phyloP scores from a whole-genome alignment of 176 grass and related monocot genomes.

The Urochloa ruziziensis region DNA sequence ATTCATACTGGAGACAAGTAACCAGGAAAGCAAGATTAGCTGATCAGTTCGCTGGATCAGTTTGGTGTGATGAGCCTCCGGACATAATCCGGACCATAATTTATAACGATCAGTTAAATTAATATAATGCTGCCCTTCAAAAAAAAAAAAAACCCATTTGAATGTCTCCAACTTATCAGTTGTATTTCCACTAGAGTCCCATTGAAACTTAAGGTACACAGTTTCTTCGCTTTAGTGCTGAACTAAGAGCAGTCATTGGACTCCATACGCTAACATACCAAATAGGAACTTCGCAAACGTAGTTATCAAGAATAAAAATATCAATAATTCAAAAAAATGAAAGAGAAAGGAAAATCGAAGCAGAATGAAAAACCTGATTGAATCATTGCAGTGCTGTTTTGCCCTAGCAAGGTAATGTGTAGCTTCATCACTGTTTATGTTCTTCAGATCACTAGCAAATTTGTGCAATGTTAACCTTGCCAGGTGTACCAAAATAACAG shows the following conservation, averaged over 20 bases:
- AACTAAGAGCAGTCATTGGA: background rate
- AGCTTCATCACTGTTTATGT: conserved; percentile 40
- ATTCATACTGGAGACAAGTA: background rate
- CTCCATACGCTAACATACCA: background rate
- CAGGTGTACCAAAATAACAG: conserved; percentile 58
- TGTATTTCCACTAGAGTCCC: no score
- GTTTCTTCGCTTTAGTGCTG: background rate
- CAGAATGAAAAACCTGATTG: conserved; percentile 61
- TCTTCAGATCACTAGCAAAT: conserved; percentile 35
- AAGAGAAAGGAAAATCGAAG: background rate
- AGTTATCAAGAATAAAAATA: background rate
- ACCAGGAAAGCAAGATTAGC: background rate
- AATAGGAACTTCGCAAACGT: background rate
- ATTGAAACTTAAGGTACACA: no score
- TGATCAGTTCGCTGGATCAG: no score
- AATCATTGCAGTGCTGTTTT: conserved; percentile 55
- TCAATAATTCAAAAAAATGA: background rate
- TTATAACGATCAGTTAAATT: no score
- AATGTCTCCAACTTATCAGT: background rate
- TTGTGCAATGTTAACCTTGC: conserved; percentile 72
- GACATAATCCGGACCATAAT: no score
- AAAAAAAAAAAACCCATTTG: no score
- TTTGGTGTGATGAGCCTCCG: no score
- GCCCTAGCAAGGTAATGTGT: conserved; percentile 46
- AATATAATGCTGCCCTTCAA: no score